These are phyloP conservation scores for Theobroma grandiflorum DNA, from an alignment of 441 rosid species.

Conservation along the genomic window DNA sequence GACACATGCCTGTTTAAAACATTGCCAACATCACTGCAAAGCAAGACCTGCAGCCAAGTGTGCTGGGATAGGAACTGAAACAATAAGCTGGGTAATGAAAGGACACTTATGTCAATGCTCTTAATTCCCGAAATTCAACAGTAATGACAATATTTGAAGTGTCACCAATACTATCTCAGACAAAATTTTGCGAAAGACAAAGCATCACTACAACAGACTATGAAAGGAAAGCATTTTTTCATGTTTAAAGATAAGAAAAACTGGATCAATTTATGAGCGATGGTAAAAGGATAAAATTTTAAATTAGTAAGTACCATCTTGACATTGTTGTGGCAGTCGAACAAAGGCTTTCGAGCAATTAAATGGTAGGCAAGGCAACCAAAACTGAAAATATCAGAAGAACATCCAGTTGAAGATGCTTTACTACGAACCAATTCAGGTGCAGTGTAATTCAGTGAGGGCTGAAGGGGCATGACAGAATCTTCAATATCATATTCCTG, in stretches of 20 bases:
- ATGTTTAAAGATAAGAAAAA: slow-evolving; percentile 20
- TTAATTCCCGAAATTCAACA: no score
- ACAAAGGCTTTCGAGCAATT: slow-evolving; percentile 87
- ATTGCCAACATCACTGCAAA: background rate
- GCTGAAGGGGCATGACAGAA: slow-evolving; percentile 90
- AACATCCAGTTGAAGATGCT: slow-evolving; percentile 66
- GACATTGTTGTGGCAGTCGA: slow-evolving; percentile 94
- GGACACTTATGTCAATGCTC: no score
- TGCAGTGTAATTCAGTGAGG: slow-evolving; percentile 90
- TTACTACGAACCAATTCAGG: slow-evolving; percentile 91
- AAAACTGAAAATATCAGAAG: slow-evolving; percentile 90
- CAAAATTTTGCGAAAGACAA: no score
- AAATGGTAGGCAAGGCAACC: slow-evolving; percentile 93
- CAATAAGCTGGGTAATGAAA: no score
- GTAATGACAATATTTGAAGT: no score
- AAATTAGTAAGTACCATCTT: slow-evolving; percentile 73
- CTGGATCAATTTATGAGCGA: slow-evolving; percentile 12
- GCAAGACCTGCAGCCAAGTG: background rate
- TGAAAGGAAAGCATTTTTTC: slow-evolving; percentile 15
- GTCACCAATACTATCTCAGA: no score
- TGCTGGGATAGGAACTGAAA: background rate
- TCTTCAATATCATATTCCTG: slow-evolving; percentile 99
- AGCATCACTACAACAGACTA: background rate
- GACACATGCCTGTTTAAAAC: background rate
- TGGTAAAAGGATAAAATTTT: slow-evolving; percentile 3